A percentile compares a stretch with the other conserved stretches of the same genome.
phyloP scores from a whole-genome alignment of 352 stramenopile species.

The Pythium phragmiticola region DNA sequence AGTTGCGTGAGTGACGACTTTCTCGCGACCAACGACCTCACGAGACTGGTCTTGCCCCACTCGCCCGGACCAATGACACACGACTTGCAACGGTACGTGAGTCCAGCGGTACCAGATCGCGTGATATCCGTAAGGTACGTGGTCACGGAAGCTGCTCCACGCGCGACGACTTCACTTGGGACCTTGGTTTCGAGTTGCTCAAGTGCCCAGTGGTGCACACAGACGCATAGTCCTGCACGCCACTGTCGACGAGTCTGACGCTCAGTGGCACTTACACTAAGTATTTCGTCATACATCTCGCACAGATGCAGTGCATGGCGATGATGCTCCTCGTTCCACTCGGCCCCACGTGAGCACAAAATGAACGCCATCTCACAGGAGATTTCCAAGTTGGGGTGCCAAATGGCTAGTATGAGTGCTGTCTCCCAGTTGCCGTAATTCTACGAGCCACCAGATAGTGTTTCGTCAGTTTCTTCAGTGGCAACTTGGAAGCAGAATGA shows the following conservation, averaged over 20 bases:
- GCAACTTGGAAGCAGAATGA: too few species aligned
- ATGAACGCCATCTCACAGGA: conserved; percentile 2
- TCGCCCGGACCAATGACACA: neutral
- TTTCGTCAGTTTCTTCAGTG: too few species aligned
- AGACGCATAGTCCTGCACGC: neutral
- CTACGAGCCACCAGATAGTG: too few species aligned
- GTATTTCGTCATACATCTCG: neutral
- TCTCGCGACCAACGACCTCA: neutral
- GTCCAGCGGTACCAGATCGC: neutral
- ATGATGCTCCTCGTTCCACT: conserved; percentile 1
- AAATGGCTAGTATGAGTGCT: neutral
- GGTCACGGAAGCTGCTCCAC: neutral
- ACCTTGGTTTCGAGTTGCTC: neutral
- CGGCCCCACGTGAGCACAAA: neutral
- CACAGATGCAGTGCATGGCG: neutral
- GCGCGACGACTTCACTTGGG: neutral
- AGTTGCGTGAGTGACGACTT: neutral
- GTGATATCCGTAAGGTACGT: neutral
- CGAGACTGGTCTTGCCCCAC: conserved; percentile 5
- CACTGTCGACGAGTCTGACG: neutral
- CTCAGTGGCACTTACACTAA: neutral
- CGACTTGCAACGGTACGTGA: neutral
- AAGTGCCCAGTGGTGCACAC: neutral
- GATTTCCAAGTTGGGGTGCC: neutral
- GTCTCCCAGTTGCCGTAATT: conserved; percentile 1